Evolutionary conservation across 1,284 basidiomycete genomes (phyloP).

Genomic region (Apiotrichum akiyoshidainum): DNA sequence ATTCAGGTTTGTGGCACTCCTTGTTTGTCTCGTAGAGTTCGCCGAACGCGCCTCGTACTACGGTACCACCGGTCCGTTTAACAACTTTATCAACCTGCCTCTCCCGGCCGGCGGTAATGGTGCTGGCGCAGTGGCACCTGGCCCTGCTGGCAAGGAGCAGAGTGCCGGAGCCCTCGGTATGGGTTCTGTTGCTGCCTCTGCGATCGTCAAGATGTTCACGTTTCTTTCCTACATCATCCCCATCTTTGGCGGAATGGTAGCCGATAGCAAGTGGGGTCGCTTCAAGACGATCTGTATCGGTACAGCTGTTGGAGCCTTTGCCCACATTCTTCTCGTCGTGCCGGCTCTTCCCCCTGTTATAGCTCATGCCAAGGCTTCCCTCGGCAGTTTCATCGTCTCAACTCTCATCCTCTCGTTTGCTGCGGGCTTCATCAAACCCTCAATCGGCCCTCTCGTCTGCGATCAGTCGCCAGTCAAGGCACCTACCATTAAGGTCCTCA

Average conservation of each 20-base stretch:
- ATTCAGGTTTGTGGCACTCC: constrained; percentile 21
- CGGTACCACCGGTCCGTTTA: constrained; percentile 16
- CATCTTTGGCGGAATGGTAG: constrained; percentile 56
- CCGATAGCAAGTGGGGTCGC: constrained; percentile 62
- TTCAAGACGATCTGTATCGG: constrained; percentile 66
- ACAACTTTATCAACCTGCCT: constrained; percentile 41
- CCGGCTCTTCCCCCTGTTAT: constrained; percentile 48
- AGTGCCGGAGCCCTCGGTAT: constrained; percentile 59
- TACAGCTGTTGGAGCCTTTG: constrained; percentile 36
- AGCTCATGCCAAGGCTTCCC: constrained; percentile 19
- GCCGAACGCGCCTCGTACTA: constrained; percentile 39
- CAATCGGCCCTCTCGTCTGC: constrained; percentile 46
- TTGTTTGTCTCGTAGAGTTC: constrained; percentile 49
- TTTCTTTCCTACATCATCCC: constrained; percentile 43
- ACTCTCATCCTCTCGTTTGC: constrained; percentile 49
- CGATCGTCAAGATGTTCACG: constrained; percentile 33
- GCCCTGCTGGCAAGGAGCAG: constrained; percentile 56
- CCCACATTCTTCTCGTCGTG: constrained; percentile 45
- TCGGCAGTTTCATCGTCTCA: constrained; percentile 46
- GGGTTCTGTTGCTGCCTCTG: constrained; percentile 32
- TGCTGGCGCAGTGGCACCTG: constrained; percentile 67
- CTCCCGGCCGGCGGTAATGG: constrained; percentile 62
- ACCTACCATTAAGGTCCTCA: constrained; percentile 33
- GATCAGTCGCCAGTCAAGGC: constrained; percentile 48
- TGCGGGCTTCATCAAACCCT: constrained; percentile 50